Evolutionary conservation across 306 rosid species (phyloP), one percentile per base, ranked within the genome.

Genomic region (Ochetophila trinervis): DNA sequence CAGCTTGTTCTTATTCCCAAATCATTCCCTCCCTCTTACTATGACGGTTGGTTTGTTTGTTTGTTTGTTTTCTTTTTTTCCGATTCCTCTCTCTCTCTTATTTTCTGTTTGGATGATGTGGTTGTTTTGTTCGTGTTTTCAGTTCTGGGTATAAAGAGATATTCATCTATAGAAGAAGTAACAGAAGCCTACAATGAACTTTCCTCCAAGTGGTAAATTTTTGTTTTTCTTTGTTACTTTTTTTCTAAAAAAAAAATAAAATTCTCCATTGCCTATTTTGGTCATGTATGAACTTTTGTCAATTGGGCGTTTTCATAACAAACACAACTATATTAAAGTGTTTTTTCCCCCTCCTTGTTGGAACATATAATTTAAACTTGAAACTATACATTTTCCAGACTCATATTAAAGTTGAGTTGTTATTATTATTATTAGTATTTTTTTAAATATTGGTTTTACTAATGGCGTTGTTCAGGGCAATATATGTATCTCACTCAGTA

Each of bases 1-100:
- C 98, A 92, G 76, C 95, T 92, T 60, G 62, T 77, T 49, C 71
- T 92, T 15, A 80, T 91, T 68, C 96, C 98, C 75, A 87, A 79
- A 34, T 80, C 96, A 24, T 92, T 84, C 60, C 98, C 96, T 75
- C 68, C 85, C 51, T 85, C 98, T 52, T 91, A 89, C 52, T 92
- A 89, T 69, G 95, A 87, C 57, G 87, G 98, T 87, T 27, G 72
- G 8, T 54, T 63, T n/a, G n/a, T n/a, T n/a, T n/a, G n/a, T n/a
- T n/a, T n/a, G n/a, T n/a, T n/a, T n/a, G n/a, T n/a, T n/a, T n/a
- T n/a, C n/a, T n/a, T n/a, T n/a, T n/a, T n/a, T n/a, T n/a, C n/a
- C n/a, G n/a, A n/a, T n/a, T n/a, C n/a, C 60, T 24, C 20, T 61
- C 47, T 19, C 62, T 16, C 54, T 52, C 61, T 40, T 0, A n/a